Evolutionary conservation across 2,329 filamentous ascomycete species (phyloP).

Genomic region (Diaporthe sp.): DNA sequence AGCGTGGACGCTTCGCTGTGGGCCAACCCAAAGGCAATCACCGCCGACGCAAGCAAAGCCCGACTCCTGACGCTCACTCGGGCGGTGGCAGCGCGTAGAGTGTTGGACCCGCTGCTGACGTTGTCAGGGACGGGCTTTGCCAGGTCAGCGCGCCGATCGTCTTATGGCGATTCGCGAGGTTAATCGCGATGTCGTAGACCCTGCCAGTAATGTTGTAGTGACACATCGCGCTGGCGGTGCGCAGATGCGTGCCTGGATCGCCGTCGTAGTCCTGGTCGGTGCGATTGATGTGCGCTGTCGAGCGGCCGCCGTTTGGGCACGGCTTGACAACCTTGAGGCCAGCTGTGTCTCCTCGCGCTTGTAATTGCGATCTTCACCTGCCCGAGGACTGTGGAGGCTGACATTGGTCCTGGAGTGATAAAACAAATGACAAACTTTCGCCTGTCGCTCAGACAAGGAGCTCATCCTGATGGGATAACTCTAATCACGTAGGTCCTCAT

Average conservation of each 20-base stretch:
- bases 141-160: slow-evolving; percentile 51
- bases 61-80: slow-evolving; percentile 51
- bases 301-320: slow-evolving; percentile 50
- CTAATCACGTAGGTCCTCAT: neutral
- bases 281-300: slow-evolving; percentile 53
- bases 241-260: slow-evolving; percentile 51
- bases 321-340: slow-evolving; percentile 50
- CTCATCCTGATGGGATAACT: neutral
- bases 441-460: neutral
- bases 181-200: slow-evolving; percentile 24
- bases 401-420: neutral
- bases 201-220: slow-evolving; percentile 51
- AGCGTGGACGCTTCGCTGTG: slow-evolving; percentile 52
- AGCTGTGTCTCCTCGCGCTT: slow-evolving; percentile 52
- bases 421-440: neutral
- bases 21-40: slow-evolving; percentile 55
- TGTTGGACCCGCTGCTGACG: slow-evolving; percentile 55
- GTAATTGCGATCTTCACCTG: slow-evolving; percentile 58
- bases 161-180: slow-evolving; percentile 52
- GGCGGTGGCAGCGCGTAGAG: slow-evolving; percentile 54
- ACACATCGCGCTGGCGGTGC: slow-evolving; percentile 50
- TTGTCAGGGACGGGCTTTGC: slow-evolving; percentile 54
- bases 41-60: slow-evolving; percentile 53
- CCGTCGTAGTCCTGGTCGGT: slow-evolving; percentile 49
- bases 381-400: neutral